phyloP scores from a whole-genome alignment of 2,329 filamentous ascomycete species.

The Emericellopsis atlantica region DNA sequence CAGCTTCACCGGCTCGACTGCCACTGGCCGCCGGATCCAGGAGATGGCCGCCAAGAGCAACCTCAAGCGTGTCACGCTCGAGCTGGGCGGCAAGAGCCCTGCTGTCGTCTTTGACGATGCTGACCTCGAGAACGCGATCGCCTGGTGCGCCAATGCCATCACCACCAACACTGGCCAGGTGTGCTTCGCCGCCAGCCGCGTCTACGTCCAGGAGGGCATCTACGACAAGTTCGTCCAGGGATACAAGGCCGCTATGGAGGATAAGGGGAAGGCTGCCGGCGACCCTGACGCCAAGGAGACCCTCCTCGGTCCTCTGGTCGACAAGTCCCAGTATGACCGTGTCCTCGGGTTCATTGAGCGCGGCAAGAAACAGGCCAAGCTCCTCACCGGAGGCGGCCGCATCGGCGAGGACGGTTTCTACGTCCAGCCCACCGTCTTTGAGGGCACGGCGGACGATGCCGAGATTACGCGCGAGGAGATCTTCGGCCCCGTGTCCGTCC shows the following conservation, averaged over 20 bases:
- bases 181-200: conserved; percentile 60
- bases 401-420: conserved; percentile 29
- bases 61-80: conserved; percentile 59
- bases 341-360: conserved; percentile 30
- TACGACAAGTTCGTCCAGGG: conserved; percentile 46
- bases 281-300: conserved; percentile 46
- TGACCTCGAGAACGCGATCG: conserved; percentile 46
- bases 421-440: conserved; percentile 33
- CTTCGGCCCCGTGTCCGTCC: conserved; percentile 43
- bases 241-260: conserved; percentile 47
- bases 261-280: conserved; percentile 41
- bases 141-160: conserved; percentile 27
- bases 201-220: conserved; percentile 52
- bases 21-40: conserved; percentile 54
- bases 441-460: conserved; percentile 23
- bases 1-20: conserved; percentile 59
- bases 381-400: conserved; percentile 20
- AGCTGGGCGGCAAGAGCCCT: conserved; percentile 58
- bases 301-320: conserved; percentile 44
- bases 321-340: conserved; percentile 31
- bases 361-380: conserved; percentile 21
- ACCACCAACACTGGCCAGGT: conserved; percentile 64
- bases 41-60: conserved; percentile 48
- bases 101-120: conserved; percentile 53
- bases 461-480: conserved; percentile 40